Evolutionary conservation across 352 stramenopile genomes (phyloP).

Genomic region (Pythium scleroteichum): DNA sequence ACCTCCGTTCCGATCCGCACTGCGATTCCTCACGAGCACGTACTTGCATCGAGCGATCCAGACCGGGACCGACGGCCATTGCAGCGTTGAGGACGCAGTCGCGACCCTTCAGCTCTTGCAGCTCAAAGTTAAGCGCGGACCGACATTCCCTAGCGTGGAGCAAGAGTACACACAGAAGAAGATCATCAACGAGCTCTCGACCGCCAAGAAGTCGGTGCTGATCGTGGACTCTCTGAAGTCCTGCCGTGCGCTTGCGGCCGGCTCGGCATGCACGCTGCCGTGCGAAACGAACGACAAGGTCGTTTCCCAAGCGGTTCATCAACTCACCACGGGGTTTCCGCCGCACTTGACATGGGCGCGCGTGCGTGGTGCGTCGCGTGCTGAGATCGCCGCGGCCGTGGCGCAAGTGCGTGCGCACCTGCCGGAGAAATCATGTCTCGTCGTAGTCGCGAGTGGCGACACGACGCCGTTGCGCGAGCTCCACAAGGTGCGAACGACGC

Average conservation of each 20-base stretch:
- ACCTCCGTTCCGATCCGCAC: constrained; percentile 70
- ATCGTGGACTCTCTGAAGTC: constrained; percentile 71
- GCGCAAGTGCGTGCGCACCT: constrained; percentile 45
- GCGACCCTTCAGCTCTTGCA: constrained; percentile 73
- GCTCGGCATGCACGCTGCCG: constrained; percentile 62
- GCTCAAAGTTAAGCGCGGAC: constrained; percentile 77
- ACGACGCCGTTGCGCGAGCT: constrained; percentile 61
- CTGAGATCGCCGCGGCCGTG: constrained; percentile 40
- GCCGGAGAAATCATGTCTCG: constrained; percentile 53
- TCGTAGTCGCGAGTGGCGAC: constrained; percentile 57
- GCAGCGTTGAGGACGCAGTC: constrained; percentile 80
- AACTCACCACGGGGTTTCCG: constrained; percentile 81
- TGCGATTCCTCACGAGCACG: constrained; percentile 73
- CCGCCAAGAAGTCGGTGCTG: constrained; percentile 74
- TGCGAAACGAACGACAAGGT: constrained; percentile 51
- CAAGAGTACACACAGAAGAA: constrained; percentile 79
- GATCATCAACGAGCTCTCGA: constrained; percentile 69
- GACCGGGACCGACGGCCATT: constrained; percentile 69
- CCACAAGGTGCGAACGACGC: constrained; percentile 78
- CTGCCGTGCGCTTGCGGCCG: constrained; percentile 62
- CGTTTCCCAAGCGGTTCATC: constrained; percentile 58
- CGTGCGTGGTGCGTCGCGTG: constrained; percentile 44
- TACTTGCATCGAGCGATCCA: constrained; percentile 78
- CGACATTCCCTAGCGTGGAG: constrained; percentile 71
- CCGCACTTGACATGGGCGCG: constrained; percentile 80